These are phyloP conservation scores for Ceratobasidium sp. DNA, from an alignment of 1,284 basidiomycete species.

Conservation along the genomic window DNA sequence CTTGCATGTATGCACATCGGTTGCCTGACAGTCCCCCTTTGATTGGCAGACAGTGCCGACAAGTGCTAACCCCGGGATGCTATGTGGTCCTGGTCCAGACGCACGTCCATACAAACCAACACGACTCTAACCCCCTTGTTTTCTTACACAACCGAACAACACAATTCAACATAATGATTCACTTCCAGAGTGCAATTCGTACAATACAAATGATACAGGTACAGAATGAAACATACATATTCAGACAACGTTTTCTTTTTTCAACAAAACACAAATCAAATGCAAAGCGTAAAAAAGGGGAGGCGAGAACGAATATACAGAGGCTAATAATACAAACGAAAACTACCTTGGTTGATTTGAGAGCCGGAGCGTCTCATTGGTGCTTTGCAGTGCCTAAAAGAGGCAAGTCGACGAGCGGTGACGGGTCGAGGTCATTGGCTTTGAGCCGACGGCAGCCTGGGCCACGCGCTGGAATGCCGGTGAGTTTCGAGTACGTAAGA, in stretches of 20 bases:
- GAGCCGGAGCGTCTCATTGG: not conserved
- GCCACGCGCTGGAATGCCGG: not conserved
- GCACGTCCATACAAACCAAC: no score
- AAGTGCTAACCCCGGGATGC: no score
- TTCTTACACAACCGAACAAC: no score
- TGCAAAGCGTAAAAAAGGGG: not conserved
- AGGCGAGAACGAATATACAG: not conserved
- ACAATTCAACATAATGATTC: constrained; percentile 8
- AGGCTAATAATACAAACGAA: not conserved
- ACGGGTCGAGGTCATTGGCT: constrained; percentile 17
- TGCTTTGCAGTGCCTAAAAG: constrained; percentile 13
- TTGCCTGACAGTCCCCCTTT: no score
- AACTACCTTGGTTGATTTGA: not conserved
- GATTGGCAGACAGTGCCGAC: no score
- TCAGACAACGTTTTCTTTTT: constrained; percentile 5
- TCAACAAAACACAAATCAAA: not conserved
- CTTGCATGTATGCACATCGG: no score
- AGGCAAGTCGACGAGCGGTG: constrained; percentile 35
- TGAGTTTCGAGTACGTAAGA: not conserved
- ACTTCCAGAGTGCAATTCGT: constrained; percentile 14
- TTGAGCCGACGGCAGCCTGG: constrained; percentile 16
- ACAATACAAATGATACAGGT: constrained; percentile 29
- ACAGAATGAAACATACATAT: not conserved
- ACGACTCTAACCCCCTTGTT: no score
- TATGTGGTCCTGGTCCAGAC: not conserved